Base-by-base conservation (phyloP, 768 basidiomycete species). In the Paxillus ammoniavirescens region DNA sequence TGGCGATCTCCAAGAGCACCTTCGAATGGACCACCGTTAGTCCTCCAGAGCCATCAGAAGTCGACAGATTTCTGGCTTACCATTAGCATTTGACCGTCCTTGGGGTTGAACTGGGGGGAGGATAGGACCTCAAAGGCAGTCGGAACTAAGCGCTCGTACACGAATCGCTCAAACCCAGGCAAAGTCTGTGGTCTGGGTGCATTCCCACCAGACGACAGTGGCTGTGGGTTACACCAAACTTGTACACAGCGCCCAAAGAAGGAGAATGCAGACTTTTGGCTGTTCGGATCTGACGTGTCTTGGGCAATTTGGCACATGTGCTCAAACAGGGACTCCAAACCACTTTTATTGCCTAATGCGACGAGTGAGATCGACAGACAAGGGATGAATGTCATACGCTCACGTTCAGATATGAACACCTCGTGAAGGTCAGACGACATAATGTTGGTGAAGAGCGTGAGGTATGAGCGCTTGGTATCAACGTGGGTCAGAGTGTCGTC, bases 81-180 rank as follows among this genome's bases (percentile, higher is more conserved):
- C 64, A 87, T 81, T 47, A 88, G 77, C 64, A 87, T 84, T 62
- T 93, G 91, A 2, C 91, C 93, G 65, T 97, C 93, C 65, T 91
- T 91, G 59, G 88, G 75, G 65, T 94, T 95, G 67, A 97, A 91
- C 38, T 86, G 82, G 0, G 88, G 83, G 8, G 79, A 75, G 10
- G 90, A 86, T 1, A 93, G 82, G 4, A 98, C 82, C 8, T 84
- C 79, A 69, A 99, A 97, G 21, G 86, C 87, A 2, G 83, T 74
- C 10, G 93, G 91, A 48, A 98, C 75, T 33, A 96, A 72, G 12
- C 86, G 82, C 56, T 94, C 89, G 63, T 98, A 98, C 30, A 96
- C 81, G 67, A 95, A 95, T 13, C 83, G 81, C 60, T 98, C 94
- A 60, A 97, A 98, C 1, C 96, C 95, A 10, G 93, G 93, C 42